Evolutionary conservation across 129 eudicot genomes (phyloP), one percentile per base, ranked within the genome.

Genomic region (Logfia minima): DNA sequence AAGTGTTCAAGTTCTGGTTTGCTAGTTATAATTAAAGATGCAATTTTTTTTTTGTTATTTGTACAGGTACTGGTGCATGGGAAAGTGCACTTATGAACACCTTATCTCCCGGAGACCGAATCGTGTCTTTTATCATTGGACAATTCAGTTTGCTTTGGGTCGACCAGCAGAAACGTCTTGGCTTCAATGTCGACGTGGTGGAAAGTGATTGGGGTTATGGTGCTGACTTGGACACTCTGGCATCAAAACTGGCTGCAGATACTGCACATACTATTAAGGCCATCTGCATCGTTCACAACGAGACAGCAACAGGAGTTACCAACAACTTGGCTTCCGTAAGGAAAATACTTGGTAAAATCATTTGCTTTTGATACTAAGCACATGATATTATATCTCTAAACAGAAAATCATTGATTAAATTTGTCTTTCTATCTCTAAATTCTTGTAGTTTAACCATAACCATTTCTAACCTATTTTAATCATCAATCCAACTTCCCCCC

Each of bases 111-210:
- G 99, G 99, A 28, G 99, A 95, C 83, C 85, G 95, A 70, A 92
- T 77, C 29, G 87, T 95, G 59, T 92, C 99, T 3, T 95, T 95
- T 82, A 88, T 95, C 78, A 95, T 95, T 21, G 99, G 99, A 5
- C 99, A 95, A 59, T 95, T 95, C 86, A 95, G 99, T 86, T 82
- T 95, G 95, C 88, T 95, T 37, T 95, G 99, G 99, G 93, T 95
- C 17, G 99, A 95, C 77, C 99, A 95, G 78, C 97, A 91, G 81
- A 77, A 95, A 64, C 96, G 99, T 73, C 96, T 95, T 59, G 86
- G 86, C 32, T 95, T 88, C 80, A 83, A 92, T 23, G 97, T 92
- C 45, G 99, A 95, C 68, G 97, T 95, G 21, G 87, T 95, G 61
- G 97, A 95, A 78, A 95, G 99, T 75, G 99, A 91, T 0, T 95